A percentile compares a stretch with the other conserved stretches of the same genome.
Conservation (phyloP, 2,329 filamentous ascomycete species). For the Sordariomycetes sp. region DNA sequence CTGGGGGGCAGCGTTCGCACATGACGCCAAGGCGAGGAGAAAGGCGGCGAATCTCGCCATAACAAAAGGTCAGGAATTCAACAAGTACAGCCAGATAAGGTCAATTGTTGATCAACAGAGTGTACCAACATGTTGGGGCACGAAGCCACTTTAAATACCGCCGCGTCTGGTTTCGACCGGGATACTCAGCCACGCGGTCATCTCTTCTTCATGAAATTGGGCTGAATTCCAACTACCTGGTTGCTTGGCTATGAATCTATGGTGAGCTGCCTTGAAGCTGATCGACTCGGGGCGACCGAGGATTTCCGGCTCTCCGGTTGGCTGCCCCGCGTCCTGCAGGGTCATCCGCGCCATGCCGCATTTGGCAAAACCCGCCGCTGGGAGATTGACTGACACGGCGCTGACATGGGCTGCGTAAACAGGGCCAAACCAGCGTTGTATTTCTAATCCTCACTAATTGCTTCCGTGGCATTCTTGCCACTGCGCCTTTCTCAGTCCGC, state of each 20-base stretch:
- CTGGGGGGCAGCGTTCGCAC: not conserved
- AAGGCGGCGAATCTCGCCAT: not conserved
- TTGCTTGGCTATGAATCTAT: not conserved
- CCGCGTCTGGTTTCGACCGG: not conserved
- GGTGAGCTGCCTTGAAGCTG: too few relatives aligned
- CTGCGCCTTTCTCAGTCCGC: not conserved
- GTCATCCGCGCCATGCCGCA: not conserved
- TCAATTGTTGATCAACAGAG: not conserved
- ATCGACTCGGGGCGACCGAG: too few relatives aligned
- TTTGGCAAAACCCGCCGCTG: conserved; percentile 3
- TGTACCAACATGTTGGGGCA: not conserved
- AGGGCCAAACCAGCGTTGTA: not conserved
- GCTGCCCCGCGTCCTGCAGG: not conserved
- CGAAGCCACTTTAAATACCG: not conserved
- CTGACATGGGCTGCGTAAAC: not conserved
- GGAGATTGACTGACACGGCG: not conserved
- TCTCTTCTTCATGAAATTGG: not conserved
- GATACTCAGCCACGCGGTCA: not conserved
- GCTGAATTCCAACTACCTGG: not conserved
- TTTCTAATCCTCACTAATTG: not conserved
- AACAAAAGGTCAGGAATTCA: not conserved
- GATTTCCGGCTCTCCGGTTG: not conserved
- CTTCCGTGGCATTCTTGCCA: not conserved
- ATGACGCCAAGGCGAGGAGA: not conserved
- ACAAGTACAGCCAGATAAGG: not conserved